Evolutionary conservation across 192 early-diverging fungal genomes (phyloP), one percentile per base, ranked within the genome.

Genomic region (Coemansia sp.): DNA sequence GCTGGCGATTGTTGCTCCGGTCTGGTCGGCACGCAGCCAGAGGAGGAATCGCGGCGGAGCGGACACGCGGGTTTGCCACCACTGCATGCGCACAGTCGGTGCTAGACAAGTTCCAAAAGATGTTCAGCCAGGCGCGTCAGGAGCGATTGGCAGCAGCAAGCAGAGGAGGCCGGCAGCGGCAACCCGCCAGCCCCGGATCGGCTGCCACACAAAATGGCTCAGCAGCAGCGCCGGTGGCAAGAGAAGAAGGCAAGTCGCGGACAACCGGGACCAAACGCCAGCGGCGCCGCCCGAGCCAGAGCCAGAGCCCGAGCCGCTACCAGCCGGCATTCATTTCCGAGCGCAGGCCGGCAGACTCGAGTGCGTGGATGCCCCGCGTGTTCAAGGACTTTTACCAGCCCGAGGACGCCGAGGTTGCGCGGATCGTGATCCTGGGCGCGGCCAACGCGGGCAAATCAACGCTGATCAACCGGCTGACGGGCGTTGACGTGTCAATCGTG

Each of bases 391-490:
- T 90, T 15, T 57, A 69, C 56, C 91, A 92, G 69, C 91, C 91
- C 13, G 69, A 61, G 8, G 79, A 91, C 60, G 83, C 91, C 0
- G 79, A 87, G 52, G 71, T 88, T 9, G 69, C 78, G 32, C 88
- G 89, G 69, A 76, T 90, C 26, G 87, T 86, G 44, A 56, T 92
- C 8, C 70, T 92, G 32, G 91, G 91, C 16, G 85, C 88, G 32
- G 85, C 91, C 26, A 92, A 92, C 65, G 89, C 87, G 4, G 91
- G 91, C 39, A 92, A 92, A 67, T 92, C 91, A 1, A 92, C 91
- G n/a, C 69, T 92, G 57, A 72, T 92, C n/a, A 92, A 92, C 67
- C 75, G 84, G 38, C 71, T 92, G 10, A 75, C 88, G 5, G 87
- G 84, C 56, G 62, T 47, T 9, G 48, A 85, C 41, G 84, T 92